These are phyloP conservation scores for Metschnikowia drakensbergensis DNA, from an alignment of 805 yeast genomes.

Conservation along the genomic window DNA sequence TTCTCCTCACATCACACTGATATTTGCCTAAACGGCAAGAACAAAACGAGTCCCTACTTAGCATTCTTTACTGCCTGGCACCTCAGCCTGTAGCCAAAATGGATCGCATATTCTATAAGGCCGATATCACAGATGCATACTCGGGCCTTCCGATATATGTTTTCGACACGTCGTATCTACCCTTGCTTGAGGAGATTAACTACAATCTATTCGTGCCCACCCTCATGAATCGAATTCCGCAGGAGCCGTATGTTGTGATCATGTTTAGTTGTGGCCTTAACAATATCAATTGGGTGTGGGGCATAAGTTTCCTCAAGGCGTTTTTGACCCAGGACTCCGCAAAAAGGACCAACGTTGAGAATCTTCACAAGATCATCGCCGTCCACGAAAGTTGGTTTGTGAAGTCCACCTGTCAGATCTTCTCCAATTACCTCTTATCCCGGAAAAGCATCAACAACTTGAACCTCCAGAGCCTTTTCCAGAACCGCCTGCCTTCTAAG, in stretches of 20 bases:
- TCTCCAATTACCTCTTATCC: constrained; percentile 53
- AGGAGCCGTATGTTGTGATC: constrained; percentile 58
- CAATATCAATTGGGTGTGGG: constrained; percentile 67
- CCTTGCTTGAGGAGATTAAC: constrained; percentile 46
- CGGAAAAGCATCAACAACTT: constrained; percentile 27
- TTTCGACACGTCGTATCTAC: constrained; percentile 79
- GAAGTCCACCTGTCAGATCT: constrained; percentile 68
- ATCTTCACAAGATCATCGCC: constrained; percentile 59
- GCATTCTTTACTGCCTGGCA: not conserved
- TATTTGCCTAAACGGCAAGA: not conserved
- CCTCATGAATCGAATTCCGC: constrained; percentile 56
- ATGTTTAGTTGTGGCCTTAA: constrained; percentile 82
- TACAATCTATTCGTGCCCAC: constrained; percentile 54
- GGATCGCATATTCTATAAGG: constrained; percentile 51
- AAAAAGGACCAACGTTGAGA: constrained; percentile 45
- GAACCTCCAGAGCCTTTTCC: constrained; percentile 21
- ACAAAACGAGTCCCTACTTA: not conserved
- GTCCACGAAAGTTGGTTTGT: constrained; percentile 93
- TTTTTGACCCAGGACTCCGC: constrained; percentile 48
- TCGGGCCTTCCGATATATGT: constrained; percentile 67
- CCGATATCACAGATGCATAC: constrained; percentile 62
- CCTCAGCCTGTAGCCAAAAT: constrained; percentile 13
- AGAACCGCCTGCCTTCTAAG: constrained; percentile 16
- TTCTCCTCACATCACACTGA: not conserved
- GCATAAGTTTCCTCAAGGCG: constrained; percentile 48